Evolutionary conservation across 2,329 filamentous ascomycete species (phyloP).

Genomic region (Meredithiella fracta): DNA sequence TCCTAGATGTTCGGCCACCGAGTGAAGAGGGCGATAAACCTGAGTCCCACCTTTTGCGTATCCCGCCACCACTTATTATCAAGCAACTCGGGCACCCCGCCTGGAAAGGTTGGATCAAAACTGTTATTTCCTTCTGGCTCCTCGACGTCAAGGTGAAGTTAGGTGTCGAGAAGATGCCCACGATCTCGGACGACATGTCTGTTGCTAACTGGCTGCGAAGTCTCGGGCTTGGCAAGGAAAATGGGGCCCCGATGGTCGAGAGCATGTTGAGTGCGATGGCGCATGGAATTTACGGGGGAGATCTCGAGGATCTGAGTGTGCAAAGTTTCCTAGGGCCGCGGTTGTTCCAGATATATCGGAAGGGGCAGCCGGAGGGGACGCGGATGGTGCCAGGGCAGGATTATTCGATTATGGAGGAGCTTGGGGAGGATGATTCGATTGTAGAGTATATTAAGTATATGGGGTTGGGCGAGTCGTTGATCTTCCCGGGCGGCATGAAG

Average conservation of each 20-base stretch:
- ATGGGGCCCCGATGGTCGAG: conserved; percentile 37
- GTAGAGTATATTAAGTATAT: conserved; percentile 14
- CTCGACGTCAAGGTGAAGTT: conserved; percentile 10
- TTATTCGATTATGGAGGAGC: conserved; percentile 20
- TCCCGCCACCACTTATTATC: conserved; percentile 19
- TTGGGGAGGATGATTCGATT: conserved; percentile 19
- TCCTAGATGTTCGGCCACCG: conserved; percentile 3
- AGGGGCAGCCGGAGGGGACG: conserved; percentile 12
- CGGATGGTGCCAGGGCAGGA: conserved; percentile 20
- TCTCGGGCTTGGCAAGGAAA: conserved; percentile 13
- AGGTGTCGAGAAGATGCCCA: conserved; percentile 18
- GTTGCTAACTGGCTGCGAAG: conserved; percentile 23
- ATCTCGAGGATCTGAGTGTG: conserved; percentile 65
- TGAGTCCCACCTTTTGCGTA: conserved; percentile 38
- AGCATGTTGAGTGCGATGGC: conserved; percentile 55
- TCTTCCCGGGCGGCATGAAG: conserved; percentile 37
- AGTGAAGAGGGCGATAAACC: background rate
- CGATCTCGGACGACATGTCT: conserved; percentile 22
- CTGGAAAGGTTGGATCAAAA: conserved; percentile 13
- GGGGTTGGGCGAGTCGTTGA: conserved; percentile 11
- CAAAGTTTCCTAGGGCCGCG: conserved; percentile 37
- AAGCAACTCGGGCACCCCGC: conserved; percentile 11
- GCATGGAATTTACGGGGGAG: conserved; percentile 87
- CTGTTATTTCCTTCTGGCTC: conserved; percentile 12
- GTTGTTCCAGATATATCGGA: conserved; percentile 22